Conservation (phyloP, 2,329 filamentous ascomycete species). For the Verticillium zaregamsianum region DNA sequence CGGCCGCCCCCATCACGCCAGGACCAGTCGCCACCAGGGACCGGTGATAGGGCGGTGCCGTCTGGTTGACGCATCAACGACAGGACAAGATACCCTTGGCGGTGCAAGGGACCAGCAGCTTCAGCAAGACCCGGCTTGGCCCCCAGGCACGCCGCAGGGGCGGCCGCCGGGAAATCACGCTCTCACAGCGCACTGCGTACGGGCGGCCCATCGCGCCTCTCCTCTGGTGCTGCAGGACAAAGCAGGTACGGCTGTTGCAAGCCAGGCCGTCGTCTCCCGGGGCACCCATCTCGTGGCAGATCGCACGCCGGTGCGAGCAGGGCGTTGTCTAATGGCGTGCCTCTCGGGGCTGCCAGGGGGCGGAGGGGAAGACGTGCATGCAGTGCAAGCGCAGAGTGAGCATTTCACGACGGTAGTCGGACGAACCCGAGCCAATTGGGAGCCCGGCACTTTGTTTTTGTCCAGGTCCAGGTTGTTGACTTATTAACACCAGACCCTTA, state of each 20-base stretch:
- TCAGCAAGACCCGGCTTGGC: background rate
- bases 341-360: background rate
- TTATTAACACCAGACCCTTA: background rate
- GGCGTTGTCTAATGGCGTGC: background rate
- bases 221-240: background rate
- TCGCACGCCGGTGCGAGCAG: background rate
- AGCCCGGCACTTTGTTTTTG: background rate
- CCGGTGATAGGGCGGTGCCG: background rate
- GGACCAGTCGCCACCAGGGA: background rate
- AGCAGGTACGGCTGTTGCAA: background rate
- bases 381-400: background rate
- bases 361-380: background rate
- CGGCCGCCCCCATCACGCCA: background rate
- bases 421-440: background rate
- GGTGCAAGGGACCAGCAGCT: background rate
- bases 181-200: background rate
- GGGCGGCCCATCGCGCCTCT: background rate
- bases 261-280: background rate
- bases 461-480: background rate
- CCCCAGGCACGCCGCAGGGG: background rate
- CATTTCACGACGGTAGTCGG: background rate
- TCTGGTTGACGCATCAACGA: constrained; percentile 1
- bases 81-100: background rate
- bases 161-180: background rate
- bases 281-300: background rate